These are phyloP conservation scores for Echria macrotheca DNA, from an alignment of 495 filamentous ascomycete genomes.

Conservation along the genomic window DNA sequence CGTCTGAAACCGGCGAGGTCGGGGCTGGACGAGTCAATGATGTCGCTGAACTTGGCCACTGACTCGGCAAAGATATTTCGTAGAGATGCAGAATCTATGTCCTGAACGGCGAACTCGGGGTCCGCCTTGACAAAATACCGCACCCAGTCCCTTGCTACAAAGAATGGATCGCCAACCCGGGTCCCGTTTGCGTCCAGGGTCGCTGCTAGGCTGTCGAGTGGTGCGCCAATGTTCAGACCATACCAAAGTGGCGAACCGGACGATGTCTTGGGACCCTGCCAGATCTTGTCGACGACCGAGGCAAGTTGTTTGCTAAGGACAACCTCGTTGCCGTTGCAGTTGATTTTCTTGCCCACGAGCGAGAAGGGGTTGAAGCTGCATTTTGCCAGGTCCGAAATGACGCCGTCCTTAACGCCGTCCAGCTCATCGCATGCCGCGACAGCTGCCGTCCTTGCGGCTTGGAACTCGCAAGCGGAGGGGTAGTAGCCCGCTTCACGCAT, in stretches of 20 bases:
- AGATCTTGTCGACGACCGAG: background rate
- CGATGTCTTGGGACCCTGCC: background rate
- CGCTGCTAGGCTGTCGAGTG: too few species aligned
- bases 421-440: slow-evolving; percentile 6
- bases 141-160: background rate
- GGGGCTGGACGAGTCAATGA: slow-evolving; percentile 32
- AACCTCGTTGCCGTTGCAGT: background rate
- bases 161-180: background rate
- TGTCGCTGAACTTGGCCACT: slow-evolving; percentile 21
- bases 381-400: background rate
- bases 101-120: too few species aligned
- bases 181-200: background rate
- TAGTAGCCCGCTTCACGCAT: background rate
- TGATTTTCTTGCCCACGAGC: background rate
- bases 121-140: slow-evolving; percentile 22
- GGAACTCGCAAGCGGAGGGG: background rate
- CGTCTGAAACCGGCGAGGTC: slow-evolving; percentile 32
- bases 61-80: slow-evolving; percentile 8
- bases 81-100: background rate
- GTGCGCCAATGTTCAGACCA: background rate
- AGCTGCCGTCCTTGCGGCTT: background rate
- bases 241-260: background rate
- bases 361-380: slow-evolving; percentile 2
- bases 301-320: background rate
- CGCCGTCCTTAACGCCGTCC: slow-evolving; percentile 8